These are phyloP conservation scores for Fusarium udum DNA, from an alignment of 2,329 filamentous ascomycete genomes.

Conservation along the genomic window DNA sequence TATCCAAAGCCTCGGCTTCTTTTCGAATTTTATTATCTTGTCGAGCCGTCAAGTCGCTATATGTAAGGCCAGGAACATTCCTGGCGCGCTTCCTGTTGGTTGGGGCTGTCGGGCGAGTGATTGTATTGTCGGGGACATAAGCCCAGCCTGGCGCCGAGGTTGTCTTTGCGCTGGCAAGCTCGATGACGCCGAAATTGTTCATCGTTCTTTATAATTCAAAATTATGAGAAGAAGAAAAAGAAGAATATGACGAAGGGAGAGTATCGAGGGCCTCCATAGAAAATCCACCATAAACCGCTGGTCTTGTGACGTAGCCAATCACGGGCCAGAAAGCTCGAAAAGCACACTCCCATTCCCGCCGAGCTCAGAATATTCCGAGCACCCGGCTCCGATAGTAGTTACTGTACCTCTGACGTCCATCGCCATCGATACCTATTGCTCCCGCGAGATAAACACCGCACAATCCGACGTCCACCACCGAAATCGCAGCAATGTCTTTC, in stretches of 20 bases:
- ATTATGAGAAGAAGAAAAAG: slow-evolving; percentile 4
- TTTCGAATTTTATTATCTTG: slow-evolving; percentile 84
- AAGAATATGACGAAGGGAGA: neutral
- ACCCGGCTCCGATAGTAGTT: slow-evolving; percentile 33
- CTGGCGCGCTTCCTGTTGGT: slow-evolving; percentile 78
- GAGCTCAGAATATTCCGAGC: slow-evolving; percentile 44
- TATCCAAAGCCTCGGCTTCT: slow-evolving; percentile 83
- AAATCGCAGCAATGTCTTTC: slow-evolving; percentile 50
- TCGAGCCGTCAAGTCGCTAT: slow-evolving; percentile 78
- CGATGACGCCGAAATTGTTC: slow-evolving; percentile 81
- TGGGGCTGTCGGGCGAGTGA: slow-evolving; percentile 65
- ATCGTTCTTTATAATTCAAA: slow-evolving; percentile 49
- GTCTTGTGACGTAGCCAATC: slow-evolving; percentile 42
- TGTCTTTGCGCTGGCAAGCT: slow-evolving; percentile 76
- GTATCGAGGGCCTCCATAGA: slow-evolving; percentile 4
- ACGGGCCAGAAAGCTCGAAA: slow-evolving; percentile 20
- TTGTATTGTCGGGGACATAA: slow-evolving; percentile 81
- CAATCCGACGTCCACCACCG: neutral
- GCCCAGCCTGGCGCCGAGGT: slow-evolving; percentile 87
- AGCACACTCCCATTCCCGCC: slow-evolving; percentile 19
- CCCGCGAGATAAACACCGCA: slow-evolving; percentile 33
- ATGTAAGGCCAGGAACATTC: slow-evolving; percentile 59
- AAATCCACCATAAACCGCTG: slow-evolving; percentile 32
- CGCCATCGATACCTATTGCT: slow-evolving; percentile 23
- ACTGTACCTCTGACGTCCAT: slow-evolving; percentile 31